These are phyloP conservation scores for Comarum palustre DNA, from an alignment of 306 rosid genomes.

Conservation along the genomic window DNA sequence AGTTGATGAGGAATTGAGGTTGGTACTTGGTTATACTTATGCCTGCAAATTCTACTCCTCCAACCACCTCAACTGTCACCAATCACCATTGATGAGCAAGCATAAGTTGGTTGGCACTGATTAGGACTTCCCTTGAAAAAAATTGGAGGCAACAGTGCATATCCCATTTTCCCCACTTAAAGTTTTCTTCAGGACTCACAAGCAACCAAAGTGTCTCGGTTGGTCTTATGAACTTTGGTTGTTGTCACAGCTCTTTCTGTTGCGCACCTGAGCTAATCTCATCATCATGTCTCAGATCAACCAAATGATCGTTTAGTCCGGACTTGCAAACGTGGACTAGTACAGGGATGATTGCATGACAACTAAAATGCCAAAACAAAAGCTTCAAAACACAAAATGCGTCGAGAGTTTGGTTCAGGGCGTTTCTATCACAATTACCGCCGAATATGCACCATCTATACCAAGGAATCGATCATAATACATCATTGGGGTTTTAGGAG, in stretches of 20 bases:
- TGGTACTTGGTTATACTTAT: too few relatives aligned
- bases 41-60: not conserved
- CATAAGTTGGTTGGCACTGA: not conserved
- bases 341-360: not conserved
- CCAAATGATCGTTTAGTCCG: too few relatives aligned
- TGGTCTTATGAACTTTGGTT: not conserved
- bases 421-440: too few relatives aligned
- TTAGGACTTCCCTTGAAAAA: not conserved
- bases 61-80: not conserved
- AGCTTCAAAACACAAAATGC: too few relatives aligned
- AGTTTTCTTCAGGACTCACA: not conserved
- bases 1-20: not conserved
- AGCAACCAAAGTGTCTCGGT: not conserved
- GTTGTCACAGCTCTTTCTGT: not conserved
- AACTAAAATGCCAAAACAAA: too few relatives aligned
- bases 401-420: too few relatives aligned
- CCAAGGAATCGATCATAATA: too few relatives aligned
- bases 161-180: not conserved
- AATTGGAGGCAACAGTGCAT: not conserved
- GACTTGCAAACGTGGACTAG: too few relatives aligned
- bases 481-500: too few relatives aligned
- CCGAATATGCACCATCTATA: too few relatives aligned
- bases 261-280: not conserved
- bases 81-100: conserved; percentile 2
- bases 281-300: not conserved